Evolutionary conservation across 1,139 yeast genomes (phyloP).

Genomic region (Taphrina wiesneri): DNA sequence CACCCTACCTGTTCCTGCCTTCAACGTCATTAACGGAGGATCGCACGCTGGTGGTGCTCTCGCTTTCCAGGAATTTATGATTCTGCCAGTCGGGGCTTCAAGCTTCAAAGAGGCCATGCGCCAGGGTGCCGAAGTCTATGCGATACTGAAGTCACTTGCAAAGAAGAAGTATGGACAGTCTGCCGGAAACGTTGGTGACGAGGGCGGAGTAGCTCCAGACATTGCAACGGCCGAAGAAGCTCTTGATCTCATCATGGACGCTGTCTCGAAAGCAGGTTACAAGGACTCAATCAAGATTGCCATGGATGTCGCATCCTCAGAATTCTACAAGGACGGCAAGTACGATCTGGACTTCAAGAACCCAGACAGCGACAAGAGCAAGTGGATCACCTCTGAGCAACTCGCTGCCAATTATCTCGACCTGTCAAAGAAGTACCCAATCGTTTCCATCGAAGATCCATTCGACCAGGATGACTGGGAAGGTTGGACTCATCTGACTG

Average conservation of each 20-base stretch:
- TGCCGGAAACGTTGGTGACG: conserved; percentile 99
- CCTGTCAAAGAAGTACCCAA: conserved; percentile 85
- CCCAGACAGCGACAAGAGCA: conserved; percentile 81
- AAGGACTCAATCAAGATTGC: conserved; percentile 87
- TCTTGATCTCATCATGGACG: conserved; percentile 80
- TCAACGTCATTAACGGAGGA: conserved; percentile 97
- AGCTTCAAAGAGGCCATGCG: conserved; percentile 90
- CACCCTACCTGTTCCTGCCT: conserved; percentile 47
- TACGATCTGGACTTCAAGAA: conserved; percentile 97
- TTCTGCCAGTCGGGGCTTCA: conserved; percentile 86
- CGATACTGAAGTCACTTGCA: conserved; percentile 83
- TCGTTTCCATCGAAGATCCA: conserved; percentile 96
- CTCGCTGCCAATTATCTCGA: conserved; percentile 78
- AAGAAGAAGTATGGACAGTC: conserved; percentile 92
- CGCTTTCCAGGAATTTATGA: conserved; percentile 98
- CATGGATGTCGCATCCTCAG: conserved; percentile 93
- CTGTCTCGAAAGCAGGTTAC: conserved; percentile 91
- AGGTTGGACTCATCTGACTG: conserved; percentile 85
- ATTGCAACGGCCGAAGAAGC: conserved; percentile 92
- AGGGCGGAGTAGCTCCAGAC: conserved; percentile 99
- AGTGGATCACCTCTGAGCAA: conserved; percentile 85
- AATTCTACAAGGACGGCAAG: conserved; percentile 91
- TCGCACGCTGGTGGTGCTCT: conserved; percentile 98
- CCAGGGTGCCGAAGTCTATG: conserved; percentile 96
- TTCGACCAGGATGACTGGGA: conserved; percentile 99